Evolutionary conservation across 164 flowering plant genomes (phyloP).

Genomic region (Kingdonia uniflora): DNA sequence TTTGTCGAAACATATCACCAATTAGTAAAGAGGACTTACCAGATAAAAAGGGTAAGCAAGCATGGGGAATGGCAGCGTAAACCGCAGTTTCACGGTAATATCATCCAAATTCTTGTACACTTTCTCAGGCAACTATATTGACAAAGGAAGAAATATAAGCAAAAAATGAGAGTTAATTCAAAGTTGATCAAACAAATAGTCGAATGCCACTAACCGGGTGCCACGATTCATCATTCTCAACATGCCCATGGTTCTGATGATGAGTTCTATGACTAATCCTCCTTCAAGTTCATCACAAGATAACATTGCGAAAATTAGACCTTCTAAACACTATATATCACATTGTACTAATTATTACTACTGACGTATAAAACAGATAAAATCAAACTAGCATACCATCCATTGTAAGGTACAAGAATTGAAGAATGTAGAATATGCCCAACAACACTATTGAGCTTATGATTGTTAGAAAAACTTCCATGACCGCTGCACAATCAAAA

Average conservation of each 20-base stretch:
- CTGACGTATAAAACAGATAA: no score
- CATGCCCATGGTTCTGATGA: conserved; percentile 57
- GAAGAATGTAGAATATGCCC: conserved; percentile 53
- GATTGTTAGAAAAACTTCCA: conserved; percentile 44
- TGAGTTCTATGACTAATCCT: conserved; percentile 59
- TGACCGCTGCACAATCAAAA: conserved; percentile 30
- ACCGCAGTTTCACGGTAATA: conserved; percentile 28
- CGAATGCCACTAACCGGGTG: conserved; percentile 23
- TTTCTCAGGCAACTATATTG: conserved; percentile 58
- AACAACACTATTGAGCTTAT: conserved; percentile 33
- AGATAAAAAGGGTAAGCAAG: conserved; percentile 66
- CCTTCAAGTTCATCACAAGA: conserved; percentile 21
- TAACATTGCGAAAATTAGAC: neutral
- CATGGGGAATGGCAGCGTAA: conserved; percentile 55
- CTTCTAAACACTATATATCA: neutral
- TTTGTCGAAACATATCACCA: neutral
- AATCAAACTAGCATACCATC: conserved; percentile 30
- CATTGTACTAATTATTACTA: no score
- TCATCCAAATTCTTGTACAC: conserved; percentile 38
- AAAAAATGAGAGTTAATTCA: neutral
- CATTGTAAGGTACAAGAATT: conserved; percentile 59
- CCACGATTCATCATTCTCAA: conserved; percentile 46
- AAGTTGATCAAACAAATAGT: neutral
- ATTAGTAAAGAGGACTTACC: conserved; percentile 22
- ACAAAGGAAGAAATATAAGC: neutral